Evolutionary conservation across 2,329 filamentous ascomycete species (phyloP), one percentile per base, ranked within the genome.

Genomic region (Dothideomycetes sp.): DNA sequence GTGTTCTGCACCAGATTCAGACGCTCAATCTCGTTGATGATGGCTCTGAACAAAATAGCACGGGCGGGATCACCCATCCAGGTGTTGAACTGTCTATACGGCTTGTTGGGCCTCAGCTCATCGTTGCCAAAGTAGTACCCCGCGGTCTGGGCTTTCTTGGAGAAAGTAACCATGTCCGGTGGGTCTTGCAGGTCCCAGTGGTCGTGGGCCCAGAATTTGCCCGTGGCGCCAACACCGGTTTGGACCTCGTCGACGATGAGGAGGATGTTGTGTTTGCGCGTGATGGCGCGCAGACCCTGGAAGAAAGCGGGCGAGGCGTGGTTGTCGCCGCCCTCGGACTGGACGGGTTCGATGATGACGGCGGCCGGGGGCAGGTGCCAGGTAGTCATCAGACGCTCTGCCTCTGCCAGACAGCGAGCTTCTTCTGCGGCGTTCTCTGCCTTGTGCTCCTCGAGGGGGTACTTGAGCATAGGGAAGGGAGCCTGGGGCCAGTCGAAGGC

Each of bases 401-500:
- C 81, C 61, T 91, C 85, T 47, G 79, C 78, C 29, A 94, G 73
- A 52, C 84, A 82, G 47, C 79, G 80, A 50, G 81, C 69, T 63
- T 93, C 86, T 52, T 84, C 81, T 44, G 72, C 70, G 15, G 74
- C 76, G 59, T 94, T 94, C 62, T 88, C 84, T 48, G 75, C 74
- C 18, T 62, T 79, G 60, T 87, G 75, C 48, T 84, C 69, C 49
- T 85, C 79, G 3, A 94, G 76, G 0, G 86, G 86, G 62, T 93
- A 93, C 62, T 86, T 86, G 57, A 89, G 74, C 48, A 67, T 55
- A 3, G 86, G 86, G 72, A 94, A 94, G 41, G 82, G 76, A n/a
- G 85, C 85, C 60, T 87, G 83, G n/a, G 86, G 86, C 86, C 86
- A 94, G 70, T 93, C 81, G 54, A 94, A 94, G 54, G 86, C 83